Percentiles rank a stretch among this genome's conserved stretches.
Conservation (phyloP, 1,284 basidiomycete genomes). For the Rhodotorula sp. region DNA sequence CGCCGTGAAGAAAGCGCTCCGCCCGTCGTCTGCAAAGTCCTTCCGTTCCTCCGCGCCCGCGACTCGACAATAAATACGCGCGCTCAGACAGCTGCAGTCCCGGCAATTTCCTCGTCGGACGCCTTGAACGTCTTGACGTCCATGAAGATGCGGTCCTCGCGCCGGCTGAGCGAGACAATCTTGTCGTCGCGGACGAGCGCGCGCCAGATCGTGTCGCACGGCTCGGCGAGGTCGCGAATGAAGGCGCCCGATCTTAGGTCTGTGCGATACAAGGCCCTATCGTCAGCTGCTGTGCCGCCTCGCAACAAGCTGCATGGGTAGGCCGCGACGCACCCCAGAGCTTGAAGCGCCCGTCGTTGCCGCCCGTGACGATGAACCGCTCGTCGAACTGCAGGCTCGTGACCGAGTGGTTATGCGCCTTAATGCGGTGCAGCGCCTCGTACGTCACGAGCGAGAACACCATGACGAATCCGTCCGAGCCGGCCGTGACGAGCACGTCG, state of each 20-base stretch:
- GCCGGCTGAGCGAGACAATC: conserved; percentile 78
- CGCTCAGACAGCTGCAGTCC: no score
- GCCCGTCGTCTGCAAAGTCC: not conserved
- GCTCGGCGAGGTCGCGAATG: conserved; percentile 73
- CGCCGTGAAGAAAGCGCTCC: not conserved
- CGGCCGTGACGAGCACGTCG: conserved; percentile 78
- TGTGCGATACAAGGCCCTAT: no score
- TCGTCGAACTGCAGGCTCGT: conserved; percentile 87
- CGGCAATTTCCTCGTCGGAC: not conserved
- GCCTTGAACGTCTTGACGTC: conserved; percentile 62
- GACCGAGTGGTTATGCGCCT: conserved; percentile 86
- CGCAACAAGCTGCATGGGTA: not conserved
- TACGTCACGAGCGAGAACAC: conserved; percentile 72
- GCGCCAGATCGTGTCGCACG: conserved; percentile 85
- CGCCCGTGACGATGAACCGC: conserved; percentile 66
- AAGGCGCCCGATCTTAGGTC: conserved; percentile 65
- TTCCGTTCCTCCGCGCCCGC: not conserved
- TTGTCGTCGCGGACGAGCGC: conserved; percentile 75
- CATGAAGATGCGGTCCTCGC: conserved; percentile 75
- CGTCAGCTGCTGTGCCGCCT: no score
- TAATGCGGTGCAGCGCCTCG: conserved; percentile 54
- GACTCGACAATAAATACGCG: no score
- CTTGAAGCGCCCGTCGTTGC: conserved; percentile 88
- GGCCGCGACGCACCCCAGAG: conserved; percentile 61
- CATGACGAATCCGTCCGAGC: conserved; percentile 91